Evolutionary conservation across 306 rosid species (phyloP), one percentile per base, ranked within the genome.

Genomic region (Cicer judaicum): DNA sequence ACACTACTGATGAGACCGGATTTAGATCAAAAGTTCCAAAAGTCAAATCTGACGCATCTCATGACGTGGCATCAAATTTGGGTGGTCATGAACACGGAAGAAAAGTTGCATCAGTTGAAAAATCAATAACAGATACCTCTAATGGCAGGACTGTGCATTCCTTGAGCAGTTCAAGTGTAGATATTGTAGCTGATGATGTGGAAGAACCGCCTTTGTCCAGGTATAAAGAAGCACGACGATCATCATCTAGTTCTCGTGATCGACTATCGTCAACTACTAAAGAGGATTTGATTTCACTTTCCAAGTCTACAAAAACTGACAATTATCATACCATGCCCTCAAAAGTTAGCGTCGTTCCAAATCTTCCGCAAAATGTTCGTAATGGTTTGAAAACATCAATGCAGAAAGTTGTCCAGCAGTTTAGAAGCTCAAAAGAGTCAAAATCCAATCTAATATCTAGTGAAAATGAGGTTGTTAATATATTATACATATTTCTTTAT

Each of bases 361-460:
- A 60, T 78, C 77, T 79, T 72, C 85, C 84, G 2, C 90, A 78
- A 83, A 87, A 88, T 85, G 86, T 86, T 46, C 78, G 73, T 43
- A 91, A 78, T 82, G 93, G 96, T 70, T 68, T 91, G 68, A 91
- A 85, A 81, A 78, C 88, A 71, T 88, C 93, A 24, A 67, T 88
- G 84, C 82, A 71, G 60, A 91, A 91, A 85, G 90, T 85, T 69
- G 93, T 91, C 41, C 90, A 85, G 87, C 93, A 91, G 84, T 85
- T 91, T 84, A 85, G 63, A 84, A 66, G 83, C 85, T 79, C 96
- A 54, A 88, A 83, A 81, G 92, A 86, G 69, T 81, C 82, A 38
- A 84, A 73, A 66, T 54, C 81, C 65, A 73, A 39, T 80, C 49
- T 68, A 36, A 46, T 53, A 21, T 80, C 84, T 71, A 64, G 15